Evolutionary conservation across 257 asterid genomes (phyloP).

Genomic region (Paulownia fortunei): DNA sequence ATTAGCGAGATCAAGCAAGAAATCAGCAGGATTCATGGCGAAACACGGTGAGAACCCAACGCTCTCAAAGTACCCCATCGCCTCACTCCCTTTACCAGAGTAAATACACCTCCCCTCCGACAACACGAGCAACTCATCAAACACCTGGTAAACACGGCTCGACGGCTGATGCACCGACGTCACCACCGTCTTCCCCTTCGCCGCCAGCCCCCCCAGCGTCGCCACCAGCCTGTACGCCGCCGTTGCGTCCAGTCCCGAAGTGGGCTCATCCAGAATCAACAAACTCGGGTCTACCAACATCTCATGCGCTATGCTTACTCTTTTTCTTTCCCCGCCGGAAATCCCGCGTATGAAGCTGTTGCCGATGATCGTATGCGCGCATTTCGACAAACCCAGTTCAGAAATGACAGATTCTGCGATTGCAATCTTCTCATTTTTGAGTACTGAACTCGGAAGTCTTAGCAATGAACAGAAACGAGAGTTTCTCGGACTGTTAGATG

Average conservation of each 20-base stretch:
- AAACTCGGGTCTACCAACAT: slow-evolving; percentile 90
- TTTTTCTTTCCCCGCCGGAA: slow-evolving; percentile 93
- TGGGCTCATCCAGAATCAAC: slow-evolving; percentile 85
- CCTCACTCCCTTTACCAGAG: slow-evolving; percentile 71
- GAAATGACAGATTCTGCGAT: slow-evolving; percentile 63
- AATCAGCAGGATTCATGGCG: slow-evolving; percentile 98
- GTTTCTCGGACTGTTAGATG: slow-evolving; percentile 88
- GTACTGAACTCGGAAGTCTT: slow-evolving; percentile 53
- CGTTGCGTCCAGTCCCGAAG: slow-evolving; percentile 92
- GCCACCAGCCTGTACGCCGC: slow-evolving; percentile 76
- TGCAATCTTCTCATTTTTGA: slow-evolving; percentile 50
- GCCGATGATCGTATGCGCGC: slow-evolving; percentile 75
- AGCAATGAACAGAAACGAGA: slow-evolving; percentile 65
- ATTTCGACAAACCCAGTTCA: slow-evolving; percentile 71
- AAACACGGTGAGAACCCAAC: slow-evolving; percentile 76
- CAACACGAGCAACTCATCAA: slow-evolving; percentile 71
- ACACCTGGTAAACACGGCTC: slow-evolving; percentile 80
- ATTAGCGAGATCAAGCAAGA: slow-evolving; percentile 97
- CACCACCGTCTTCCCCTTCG: slow-evolving; percentile 84
- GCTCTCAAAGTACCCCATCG: slow-evolving; percentile 77
- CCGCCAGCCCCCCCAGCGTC: slow-evolving; percentile 67
- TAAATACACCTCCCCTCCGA: slow-evolving; percentile 82
- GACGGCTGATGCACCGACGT: slow-evolving; percentile 95
- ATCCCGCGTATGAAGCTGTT: slow-evolving; percentile 75
- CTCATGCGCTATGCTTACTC: slow-evolving; percentile 93